Conservation (phyloP, 345 rosid species). For the Noccaea caerulescens region DNA sequence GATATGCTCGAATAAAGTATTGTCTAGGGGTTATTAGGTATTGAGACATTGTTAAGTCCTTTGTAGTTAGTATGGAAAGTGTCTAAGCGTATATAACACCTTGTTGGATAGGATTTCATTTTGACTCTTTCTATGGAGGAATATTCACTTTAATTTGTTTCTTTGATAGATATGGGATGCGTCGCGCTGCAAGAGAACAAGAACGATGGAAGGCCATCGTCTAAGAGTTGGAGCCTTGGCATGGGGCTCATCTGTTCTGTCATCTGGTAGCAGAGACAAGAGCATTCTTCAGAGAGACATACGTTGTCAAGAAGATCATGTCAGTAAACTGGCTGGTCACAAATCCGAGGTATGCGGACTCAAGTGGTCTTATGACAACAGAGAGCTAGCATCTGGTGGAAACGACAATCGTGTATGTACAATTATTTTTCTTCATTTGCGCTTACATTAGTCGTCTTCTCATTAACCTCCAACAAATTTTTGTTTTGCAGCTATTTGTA, state of each 20-base stretch:
- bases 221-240: slow-evolving; percentile 93
- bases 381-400: slow-evolving; percentile 97
- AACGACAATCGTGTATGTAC: slow-evolving; percentile 83
- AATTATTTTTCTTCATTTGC: no score
- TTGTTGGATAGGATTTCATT: not conserved
- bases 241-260: slow-evolving; percentile 83
- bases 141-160: slow-evolving; percentile 9
- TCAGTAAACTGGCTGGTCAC: slow-evolving; percentile 90
- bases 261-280: slow-evolving; percentile 99
- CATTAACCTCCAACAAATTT: not conserved
- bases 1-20: slow-evolving; percentile 9
- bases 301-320: slow-evolving; percentile 78
- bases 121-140: not conserved
- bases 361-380: slow-evolving; percentile 97
- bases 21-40: slow-evolving; percentile 7
- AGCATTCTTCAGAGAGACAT: slow-evolving; percentile 89
- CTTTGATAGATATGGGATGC: slow-evolving; percentile 88
- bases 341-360: slow-evolving; percentile 98
- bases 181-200: slow-evolving; percentile 73
- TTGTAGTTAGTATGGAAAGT: slow-evolving; percentile 17
- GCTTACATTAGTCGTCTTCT: slow-evolving; percentile 26
- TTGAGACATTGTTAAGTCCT: slow-evolving; percentile 10
- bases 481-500: slow-evolving; percentile 76
- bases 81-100: not conserved
- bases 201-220: slow-evolving; percentile 98